These are phyloP conservation scores for Komagataella phaffii DNA, from an alignment of 805 yeast genomes.

Conservation along the genomic window DNA sequence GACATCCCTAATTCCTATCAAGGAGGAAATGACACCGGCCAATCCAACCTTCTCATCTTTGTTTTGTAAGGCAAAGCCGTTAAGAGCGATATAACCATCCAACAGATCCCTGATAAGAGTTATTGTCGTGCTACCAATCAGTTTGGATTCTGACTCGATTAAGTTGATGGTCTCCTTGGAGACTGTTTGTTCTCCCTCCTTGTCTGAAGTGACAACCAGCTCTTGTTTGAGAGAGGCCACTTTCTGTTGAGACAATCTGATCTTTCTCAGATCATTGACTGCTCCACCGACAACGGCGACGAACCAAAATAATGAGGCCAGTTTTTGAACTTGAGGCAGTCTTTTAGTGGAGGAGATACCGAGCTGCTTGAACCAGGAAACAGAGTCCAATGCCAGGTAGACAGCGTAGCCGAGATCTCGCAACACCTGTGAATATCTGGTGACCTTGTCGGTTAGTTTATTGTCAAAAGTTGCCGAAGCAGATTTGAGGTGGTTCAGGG, in stretches of 20 bases:
- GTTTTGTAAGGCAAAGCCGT: slow-evolving; percentile 46
- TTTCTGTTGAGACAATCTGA: slow-evolving; percentile 25
- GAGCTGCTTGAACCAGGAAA: slow-evolving; percentile 46
- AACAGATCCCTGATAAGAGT: slow-evolving; percentile 66
- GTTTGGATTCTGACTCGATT: slow-evolving; percentile 19
- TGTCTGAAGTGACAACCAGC: slow-evolving; percentile 18
- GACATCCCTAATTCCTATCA: slow-evolving; percentile 61
- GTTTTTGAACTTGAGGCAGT: slow-evolving; percentile 34
- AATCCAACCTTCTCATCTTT: slow-evolving; percentile 74
- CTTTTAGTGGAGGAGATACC: slow-evolving; percentile 31
- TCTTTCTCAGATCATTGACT: slow-evolving; percentile 40
- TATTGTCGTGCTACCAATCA: slow-evolving; percentile 29
- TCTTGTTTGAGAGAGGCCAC: neutral
- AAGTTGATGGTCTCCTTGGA: slow-evolving; percentile 16
- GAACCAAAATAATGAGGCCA: slow-evolving; percentile 68
- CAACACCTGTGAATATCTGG: slow-evolving; percentile 36
- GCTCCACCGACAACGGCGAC: slow-evolving; percentile 54
- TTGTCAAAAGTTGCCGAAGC: slow-evolving; percentile 57
- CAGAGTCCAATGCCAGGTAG: slow-evolving; percentile 49
- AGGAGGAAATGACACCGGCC: slow-evolving; percentile 74
- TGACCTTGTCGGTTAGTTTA: slow-evolving; percentile 47
- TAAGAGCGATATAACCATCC: slow-evolving; percentile 65
- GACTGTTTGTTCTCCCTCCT: slow-evolving; percentile 19
- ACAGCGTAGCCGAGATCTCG: slow-evolving; percentile 51
- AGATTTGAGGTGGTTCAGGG: slow-evolving; percentile 56